A percentile compares a stretch with the other conserved stretches of the same genome.
Conservation (phyloP, 2,329 filamentous ascomycete genomes). For the Alternaria tenuissima region DNA sequence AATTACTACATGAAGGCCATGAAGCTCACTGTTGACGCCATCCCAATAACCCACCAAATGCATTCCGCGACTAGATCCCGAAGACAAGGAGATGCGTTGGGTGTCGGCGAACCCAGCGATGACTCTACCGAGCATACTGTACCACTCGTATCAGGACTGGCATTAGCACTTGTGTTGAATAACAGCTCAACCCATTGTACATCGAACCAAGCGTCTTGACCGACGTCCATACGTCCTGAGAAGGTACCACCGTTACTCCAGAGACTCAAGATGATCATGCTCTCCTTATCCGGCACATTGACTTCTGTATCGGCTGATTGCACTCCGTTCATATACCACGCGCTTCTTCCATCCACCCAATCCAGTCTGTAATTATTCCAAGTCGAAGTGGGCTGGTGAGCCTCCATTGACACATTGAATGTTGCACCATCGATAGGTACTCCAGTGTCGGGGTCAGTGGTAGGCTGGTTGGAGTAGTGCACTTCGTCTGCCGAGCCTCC, state of each 20-base stretch:
- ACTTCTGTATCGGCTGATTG: slow-evolving; percentile 9
- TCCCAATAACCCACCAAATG: background rate
- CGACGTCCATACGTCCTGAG: slow-evolving; percentile 16
- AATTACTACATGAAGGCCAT: background rate
- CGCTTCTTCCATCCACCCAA: slow-evolving; percentile 15
- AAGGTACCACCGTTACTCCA: slow-evolving; percentile 23
- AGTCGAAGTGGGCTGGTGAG: background rate
- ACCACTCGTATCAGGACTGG: rapidly evolving
- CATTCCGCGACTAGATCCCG: background rate
- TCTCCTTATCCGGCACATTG: slow-evolving; percentile 15
- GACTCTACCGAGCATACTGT: slow-evolving; percentile 8
- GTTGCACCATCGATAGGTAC: slow-evolving; percentile 16
- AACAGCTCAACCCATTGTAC: slow-evolving; percentile 23
- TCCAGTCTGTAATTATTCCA: slow-evolving; percentile 25
- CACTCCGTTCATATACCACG: slow-evolving; percentile 20
- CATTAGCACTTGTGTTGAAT: slow-evolving; percentile 13
- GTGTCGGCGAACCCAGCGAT: slow-evolving; percentile 6
- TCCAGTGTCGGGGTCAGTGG: slow-evolving; percentile 11
- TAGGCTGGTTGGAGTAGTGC: slow-evolving; percentile 22
- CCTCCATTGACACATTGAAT: slow-evolving; percentile 15
- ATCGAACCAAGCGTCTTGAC: slow-evolving; percentile 17
- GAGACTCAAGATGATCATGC: slow-evolving; percentile 18
- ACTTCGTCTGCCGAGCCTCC: slow-evolving; percentile 1
- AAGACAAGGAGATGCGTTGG: background rate
- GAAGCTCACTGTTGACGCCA: background rate